phyloP scores from a whole-genome alignment of 163 green algal genomes.

The Trebouxiophyceae sp. region DNA sequence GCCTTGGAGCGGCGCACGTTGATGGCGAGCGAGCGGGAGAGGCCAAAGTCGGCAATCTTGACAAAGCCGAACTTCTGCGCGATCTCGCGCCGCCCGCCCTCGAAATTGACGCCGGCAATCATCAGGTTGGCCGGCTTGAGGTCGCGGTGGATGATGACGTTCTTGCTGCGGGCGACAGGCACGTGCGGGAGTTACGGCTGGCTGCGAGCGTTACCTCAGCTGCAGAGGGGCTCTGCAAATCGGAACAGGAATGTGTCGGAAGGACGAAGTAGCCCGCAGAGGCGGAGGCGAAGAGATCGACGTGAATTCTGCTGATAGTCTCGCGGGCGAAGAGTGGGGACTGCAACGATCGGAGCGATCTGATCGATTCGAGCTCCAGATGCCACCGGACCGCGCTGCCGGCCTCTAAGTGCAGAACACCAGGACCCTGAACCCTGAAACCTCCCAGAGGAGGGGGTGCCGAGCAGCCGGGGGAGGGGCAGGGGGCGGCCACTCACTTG shows the following conservation, averaged over 20 bases:
- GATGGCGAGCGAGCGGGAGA: slow-evolving; percentile 55
- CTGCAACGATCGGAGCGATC: too few species aligned
- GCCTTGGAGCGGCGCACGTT: not conserved
- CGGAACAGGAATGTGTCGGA: too few species aligned
- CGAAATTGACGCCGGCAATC: slow-evolving; percentile 39
- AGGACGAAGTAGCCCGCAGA: too few species aligned
- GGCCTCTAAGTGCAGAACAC: too few species aligned
- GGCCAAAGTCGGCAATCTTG: slow-evolving; percentile 70
- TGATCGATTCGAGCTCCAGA: too few species aligned
- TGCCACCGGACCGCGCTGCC: too few species aligned
- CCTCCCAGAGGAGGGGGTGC: not conserved
- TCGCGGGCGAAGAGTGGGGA: too few species aligned
- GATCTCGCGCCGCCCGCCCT: not conserved
- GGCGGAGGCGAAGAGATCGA: too few species aligned
- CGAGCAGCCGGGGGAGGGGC: not conserved
- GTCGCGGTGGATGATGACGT: slow-evolving; percentile 61
- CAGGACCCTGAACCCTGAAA: not conserved
- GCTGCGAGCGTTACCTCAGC: too few species aligned
- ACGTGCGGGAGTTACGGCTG: too few species aligned
- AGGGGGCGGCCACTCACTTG: slow-evolving; percentile 9
- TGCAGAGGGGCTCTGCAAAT: too few species aligned
- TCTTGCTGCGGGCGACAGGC: slow-evolving; percentile 3
- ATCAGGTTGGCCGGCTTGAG: slow-evolving; percentile 81
- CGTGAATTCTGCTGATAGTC: too few species aligned
- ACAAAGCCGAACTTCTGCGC: slow-evolving; percentile 27